Evolutionary conservation across 2,329 filamentous ascomycete genomes (phyloP).

Genomic region (Diplodia intermedia): DNA sequence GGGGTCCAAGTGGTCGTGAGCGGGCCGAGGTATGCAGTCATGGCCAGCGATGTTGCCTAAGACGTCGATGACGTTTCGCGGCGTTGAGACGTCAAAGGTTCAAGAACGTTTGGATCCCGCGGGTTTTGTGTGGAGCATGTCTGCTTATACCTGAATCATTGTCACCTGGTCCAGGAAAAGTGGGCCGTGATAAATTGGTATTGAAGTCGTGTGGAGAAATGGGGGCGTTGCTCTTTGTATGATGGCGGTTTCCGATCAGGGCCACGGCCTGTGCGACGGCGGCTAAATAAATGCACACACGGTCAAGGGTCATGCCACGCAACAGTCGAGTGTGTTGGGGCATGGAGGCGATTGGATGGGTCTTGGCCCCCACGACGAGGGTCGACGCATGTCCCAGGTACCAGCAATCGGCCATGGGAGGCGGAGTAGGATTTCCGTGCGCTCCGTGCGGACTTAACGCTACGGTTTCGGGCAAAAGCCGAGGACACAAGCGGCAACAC

Average conservation of each 20-base stretch:
- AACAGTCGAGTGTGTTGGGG: not conserved
- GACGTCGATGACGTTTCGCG: not conserved
- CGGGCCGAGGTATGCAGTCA: slow-evolving; percentile 1
- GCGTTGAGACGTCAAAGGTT: not conserved
- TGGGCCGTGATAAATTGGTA: not conserved
- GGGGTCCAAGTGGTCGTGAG: slow-evolving; percentile 11
- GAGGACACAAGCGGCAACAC: not conserved
- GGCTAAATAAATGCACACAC: not conserved
- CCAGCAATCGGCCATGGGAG: not conserved
- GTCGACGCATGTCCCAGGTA: not conserved
- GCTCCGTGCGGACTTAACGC: not conserved
- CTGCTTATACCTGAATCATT: not conserved
- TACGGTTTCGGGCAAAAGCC: not conserved
- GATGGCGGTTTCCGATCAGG: not conserved
- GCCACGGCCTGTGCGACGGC: not conserved
- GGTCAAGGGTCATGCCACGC: not conserved
- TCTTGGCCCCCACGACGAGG: not conserved
- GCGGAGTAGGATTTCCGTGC: not conserved
- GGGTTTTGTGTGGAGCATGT: not conserved
- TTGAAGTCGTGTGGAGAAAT: not conserved
- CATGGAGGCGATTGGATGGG: not conserved
- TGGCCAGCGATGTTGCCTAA: not conserved
- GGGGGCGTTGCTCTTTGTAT: not conserved
- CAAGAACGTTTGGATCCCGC: not conserved
- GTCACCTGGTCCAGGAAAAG: not conserved